Evolutionary conservation across 2,329 filamentous ascomycete species (phyloP).

Genomic region (Diaporthe citriasiana): DNA sequence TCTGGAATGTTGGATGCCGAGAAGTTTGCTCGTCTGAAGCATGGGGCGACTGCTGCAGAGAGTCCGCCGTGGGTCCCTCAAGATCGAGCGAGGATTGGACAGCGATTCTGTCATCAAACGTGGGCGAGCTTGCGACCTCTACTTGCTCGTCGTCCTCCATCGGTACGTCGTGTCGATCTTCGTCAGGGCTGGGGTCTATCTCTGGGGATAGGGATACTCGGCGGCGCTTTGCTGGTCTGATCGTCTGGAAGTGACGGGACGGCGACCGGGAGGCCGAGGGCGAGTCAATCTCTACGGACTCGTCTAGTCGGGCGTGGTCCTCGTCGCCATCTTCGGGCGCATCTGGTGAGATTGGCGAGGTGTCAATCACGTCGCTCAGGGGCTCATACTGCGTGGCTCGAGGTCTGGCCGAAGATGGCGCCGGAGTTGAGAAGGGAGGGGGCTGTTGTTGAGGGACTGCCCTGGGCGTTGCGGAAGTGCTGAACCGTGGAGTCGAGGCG

Average conservation of each 20-base stretch:
- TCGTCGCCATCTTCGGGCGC: constrained; percentile 8
- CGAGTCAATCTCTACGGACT: constrained; percentile 47
- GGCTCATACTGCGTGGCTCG: constrained; percentile 44
- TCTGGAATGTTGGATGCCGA: constrained; percentile 53
- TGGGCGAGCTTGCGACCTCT: constrained; percentile 15
- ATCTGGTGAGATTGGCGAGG: constrained; percentile 44
- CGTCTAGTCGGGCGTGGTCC: constrained; percentile 18
- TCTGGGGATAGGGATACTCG: constrained; percentile 53
- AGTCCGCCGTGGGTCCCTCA: constrained; percentile 20
- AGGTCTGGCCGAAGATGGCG: constrained; percentile 35
- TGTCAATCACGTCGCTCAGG: constrained; percentile 46
- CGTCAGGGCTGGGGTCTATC: constrained; percentile 14
- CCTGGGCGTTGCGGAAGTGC: constrained; percentile 41
- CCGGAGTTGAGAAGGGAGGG: constrained; percentile 41
- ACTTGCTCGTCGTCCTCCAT: constrained; percentile 44
- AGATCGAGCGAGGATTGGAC: constrained; percentile 13
- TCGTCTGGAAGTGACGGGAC: constrained; percentile 28
- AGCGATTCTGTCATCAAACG: constrained; percentile 25
- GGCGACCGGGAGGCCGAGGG: constrained; percentile 44
- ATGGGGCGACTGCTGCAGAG: constrained; percentile 17
- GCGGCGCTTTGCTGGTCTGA: constrained; percentile 53
- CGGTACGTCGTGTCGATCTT: constrained; percentile 35
- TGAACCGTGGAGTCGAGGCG: constrained; percentile 48
- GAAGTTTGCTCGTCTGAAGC: constrained; percentile 7
- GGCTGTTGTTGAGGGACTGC: constrained; percentile 42